These are phyloP conservation scores for Tuber microsphaerosporum DNA, from an alignment of 495 filamentous ascomycete species.

Conservation along the genomic window DNA sequence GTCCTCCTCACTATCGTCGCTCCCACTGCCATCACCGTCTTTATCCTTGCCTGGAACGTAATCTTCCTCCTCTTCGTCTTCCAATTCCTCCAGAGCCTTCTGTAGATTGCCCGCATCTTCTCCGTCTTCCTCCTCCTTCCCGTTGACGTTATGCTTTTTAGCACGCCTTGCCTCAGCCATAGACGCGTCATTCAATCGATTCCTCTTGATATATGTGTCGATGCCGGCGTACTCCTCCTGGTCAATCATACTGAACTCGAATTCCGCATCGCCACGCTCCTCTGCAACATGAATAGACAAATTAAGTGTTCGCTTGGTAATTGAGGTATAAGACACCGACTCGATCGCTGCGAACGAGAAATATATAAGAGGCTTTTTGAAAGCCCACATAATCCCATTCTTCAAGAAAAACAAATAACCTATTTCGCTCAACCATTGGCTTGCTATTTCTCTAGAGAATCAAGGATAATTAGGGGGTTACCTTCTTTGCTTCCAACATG, in stretches of 20 bases:
- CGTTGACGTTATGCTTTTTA: slow-evolving; percentile 66
- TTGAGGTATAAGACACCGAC: slow-evolving; percentile 78
- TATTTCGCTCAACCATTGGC: slow-evolving; percentile 39
- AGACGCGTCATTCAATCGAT: slow-evolving; percentile 80
- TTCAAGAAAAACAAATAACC: slow-evolving; percentile 86
- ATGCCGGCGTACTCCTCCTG: slow-evolving; percentile 79
- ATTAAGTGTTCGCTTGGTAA: slow-evolving; percentile 90
- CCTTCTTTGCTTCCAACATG: slow-evolving; percentile 90
- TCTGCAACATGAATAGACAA: slow-evolving; percentile 61
- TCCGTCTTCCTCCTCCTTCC: slow-evolving; percentile 50
- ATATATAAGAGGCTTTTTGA: slow-evolving; percentile 89
- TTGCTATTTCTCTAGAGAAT: neutral
- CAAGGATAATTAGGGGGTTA: slow-evolving; percentile 37
- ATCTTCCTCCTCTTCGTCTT: slow-evolving; percentile 85
- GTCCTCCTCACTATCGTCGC: slow-evolving; percentile 45
- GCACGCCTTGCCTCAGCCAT: slow-evolving; percentile 83
- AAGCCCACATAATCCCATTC: slow-evolving; percentile 81
- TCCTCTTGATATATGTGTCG: slow-evolving; percentile 71
- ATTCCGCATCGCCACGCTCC: slow-evolving; percentile 50
- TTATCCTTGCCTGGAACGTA: slow-evolving; percentile 74
- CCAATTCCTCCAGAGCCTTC: slow-evolving; percentile 65
- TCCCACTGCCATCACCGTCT: slow-evolving; percentile 63
- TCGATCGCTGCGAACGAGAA: slow-evolving; percentile 71
- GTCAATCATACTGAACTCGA: slow-evolving; percentile 81
- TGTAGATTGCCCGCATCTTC: slow-evolving; percentile 51